These are phyloP conservation scores for Aspergillus saccharolyticus DNA, from an alignment of 495 filamentous ascomycete genomes.

Conservation along the genomic window DNA sequence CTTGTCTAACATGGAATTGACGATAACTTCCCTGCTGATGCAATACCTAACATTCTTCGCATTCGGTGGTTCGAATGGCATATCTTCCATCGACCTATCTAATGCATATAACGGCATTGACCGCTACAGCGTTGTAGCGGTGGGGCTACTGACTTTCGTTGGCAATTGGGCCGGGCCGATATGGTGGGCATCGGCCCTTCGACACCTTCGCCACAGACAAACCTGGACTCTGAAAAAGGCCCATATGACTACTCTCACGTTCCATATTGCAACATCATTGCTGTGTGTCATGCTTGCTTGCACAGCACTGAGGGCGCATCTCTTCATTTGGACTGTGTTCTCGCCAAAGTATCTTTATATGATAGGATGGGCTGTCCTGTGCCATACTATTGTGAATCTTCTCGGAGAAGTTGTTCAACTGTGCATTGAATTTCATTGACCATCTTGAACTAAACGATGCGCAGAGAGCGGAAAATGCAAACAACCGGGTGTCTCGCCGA, in stretches of 20 bases:
- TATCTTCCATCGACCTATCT: constrained; percentile 80
- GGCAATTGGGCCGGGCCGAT: constrained; percentile 90
- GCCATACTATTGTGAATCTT: constrained; percentile 67
- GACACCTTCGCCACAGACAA: constrained; percentile 46
- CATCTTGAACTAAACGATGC: not conserved
- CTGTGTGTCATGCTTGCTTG: constrained; percentile 84
- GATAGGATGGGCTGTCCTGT: constrained; percentile 79
- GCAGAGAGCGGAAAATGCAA: not conserved
- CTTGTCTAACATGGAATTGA: constrained; percentile 51
- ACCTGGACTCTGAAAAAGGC: constrained; percentile 15
- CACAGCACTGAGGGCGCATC: constrained; percentile 73
- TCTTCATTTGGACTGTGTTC: constrained; percentile 99
- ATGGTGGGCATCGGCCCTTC: constrained; percentile 69
- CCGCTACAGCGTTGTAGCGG: constrained; percentile 59
- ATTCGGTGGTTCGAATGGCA: constrained; percentile 86
- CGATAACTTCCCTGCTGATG: constrained; percentile 58
- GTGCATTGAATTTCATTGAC: not conserved
- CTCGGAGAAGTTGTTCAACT: constrained; percentile 27
- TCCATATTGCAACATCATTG: constrained; percentile 56
- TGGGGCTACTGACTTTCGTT: constrained; percentile 76
- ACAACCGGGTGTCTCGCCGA: not conserved
- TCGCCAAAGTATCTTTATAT: constrained; percentile 92
- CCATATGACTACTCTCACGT: constrained; percentile 58
- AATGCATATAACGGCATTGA: constrained; percentile 79
- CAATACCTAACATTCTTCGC: constrained; percentile 82